These are phyloP conservation scores for Geotrichum europaeum DNA, from an alignment of 1,139 yeast genomes.

Conservation along the genomic window DNA sequence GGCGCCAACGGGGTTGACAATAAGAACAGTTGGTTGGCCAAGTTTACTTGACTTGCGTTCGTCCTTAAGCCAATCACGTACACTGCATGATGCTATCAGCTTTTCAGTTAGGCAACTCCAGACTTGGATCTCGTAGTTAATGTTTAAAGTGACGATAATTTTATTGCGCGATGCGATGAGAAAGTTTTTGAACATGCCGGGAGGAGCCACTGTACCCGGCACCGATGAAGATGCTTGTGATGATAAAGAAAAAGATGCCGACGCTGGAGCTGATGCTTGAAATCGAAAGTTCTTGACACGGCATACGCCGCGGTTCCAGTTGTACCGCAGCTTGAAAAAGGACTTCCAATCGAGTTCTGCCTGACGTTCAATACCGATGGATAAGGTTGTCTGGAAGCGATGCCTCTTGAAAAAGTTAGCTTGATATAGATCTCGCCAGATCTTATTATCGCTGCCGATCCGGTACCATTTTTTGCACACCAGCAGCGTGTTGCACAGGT, in stretches of 20 bases:
- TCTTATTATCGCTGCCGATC: slow-evolving; percentile 16
- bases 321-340: slow-evolving; percentile 11
- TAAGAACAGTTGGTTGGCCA: slow-evolving; percentile 12
- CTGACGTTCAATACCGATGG: slow-evolving; percentile 3
- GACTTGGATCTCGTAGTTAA: slow-evolving; percentile 5
- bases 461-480: slow-evolving; percentile 15
- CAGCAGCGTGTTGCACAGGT: slow-evolving; percentile 6
- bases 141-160: slow-evolving; percentile 6
- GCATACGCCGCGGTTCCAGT: slow-evolving; percentile 17
- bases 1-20: slow-evolving; percentile 13
- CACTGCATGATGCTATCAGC: background rate
- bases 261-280: background rate
- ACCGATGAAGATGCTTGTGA: background rate
- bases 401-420: slow-evolving; percentile 9
- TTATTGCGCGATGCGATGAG: slow-evolving; percentile 16
- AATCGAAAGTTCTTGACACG: slow-evolving; percentile 4
- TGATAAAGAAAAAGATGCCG: background rate
- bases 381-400: slow-evolving; percentile 5
- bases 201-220: background rate
- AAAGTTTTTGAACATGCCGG: background rate
- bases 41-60: background rate
- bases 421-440: slow-evolving; percentile 16
- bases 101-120: slow-evolving; percentile 6
- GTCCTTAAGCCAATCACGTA: slow-evolving; percentile 6
- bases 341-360: slow-evolving; percentile 15